These are phyloP conservation scores for Polygonum maritimum DNA, from an alignment of 148 eudicot species.

Conservation along the genomic window DNA sequence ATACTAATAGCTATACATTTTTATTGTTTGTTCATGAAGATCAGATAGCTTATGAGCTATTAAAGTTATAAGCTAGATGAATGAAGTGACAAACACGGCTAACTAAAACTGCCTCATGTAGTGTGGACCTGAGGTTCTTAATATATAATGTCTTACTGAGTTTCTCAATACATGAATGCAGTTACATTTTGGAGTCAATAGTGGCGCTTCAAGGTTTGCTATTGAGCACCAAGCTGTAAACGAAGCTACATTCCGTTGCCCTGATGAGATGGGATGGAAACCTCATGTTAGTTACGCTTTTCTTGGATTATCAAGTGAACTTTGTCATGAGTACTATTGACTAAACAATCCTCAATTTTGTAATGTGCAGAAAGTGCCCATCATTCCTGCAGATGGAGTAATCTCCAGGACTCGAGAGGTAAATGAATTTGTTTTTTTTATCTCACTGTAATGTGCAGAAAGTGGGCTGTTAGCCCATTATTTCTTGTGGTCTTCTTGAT, in stretches of 20 bases:
- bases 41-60: background rate
- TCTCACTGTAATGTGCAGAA: background rate
- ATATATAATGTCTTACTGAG: background rate
- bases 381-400: slow-evolving; percentile 83
- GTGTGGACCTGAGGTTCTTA: background rate
- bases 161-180: slow-evolving; percentile 17
- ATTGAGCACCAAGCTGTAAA: slow-evolving; percentile 84
- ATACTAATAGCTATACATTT: no score
- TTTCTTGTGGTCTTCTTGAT: background rate
- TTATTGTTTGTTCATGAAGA: background rate
- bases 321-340: background rate
- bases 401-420: slow-evolving; percentile 72
- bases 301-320: background rate
- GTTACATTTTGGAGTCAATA: slow-evolving; percentile 94
- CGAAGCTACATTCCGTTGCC: slow-evolving; percentile 94
- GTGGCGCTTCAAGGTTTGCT: slow-evolving; percentile 82
- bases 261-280: slow-evolving; percentile 99
- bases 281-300: slow-evolving; percentile 58
- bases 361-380: slow-evolving; percentile 66
- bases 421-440: slow-evolving; percentile 5
- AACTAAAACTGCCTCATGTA: background rate
- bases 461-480: background rate
- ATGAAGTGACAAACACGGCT: background rate
- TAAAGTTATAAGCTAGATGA: background rate
- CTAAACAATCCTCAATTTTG: slow-evolving; percentile 12